Percentiles rank a stretch among this genome's conserved stretches.
These are phyloP conservation scores for Panaeolus cyanescens DNA, from an alignment of 768 basidiomycete species.

Conservation along the genomic window DNA sequence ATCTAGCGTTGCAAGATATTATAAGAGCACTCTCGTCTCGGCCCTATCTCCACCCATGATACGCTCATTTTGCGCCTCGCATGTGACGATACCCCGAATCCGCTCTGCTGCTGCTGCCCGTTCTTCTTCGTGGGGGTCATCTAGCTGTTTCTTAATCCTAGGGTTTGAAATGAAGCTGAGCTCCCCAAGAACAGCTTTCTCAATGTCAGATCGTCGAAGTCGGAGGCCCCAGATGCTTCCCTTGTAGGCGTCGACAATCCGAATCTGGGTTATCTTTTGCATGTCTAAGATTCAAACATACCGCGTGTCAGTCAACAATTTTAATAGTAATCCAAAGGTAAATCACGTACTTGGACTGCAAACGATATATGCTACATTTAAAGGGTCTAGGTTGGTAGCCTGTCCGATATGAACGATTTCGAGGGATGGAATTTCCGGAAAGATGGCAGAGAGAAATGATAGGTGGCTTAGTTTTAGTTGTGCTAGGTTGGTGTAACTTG, in stretches of 20 bases:
- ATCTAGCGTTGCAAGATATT: not conserved
- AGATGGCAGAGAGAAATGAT: conserved; percentile 17
- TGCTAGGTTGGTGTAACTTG: conserved; percentile 44
- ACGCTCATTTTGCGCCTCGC: conserved; percentile 53
- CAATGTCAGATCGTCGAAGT: conserved; percentile 49
- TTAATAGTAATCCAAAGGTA: too few relatives aligned
- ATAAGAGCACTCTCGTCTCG: conserved; percentile 18
- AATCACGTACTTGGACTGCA: conserved; percentile 11
- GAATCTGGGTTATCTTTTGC: conserved; percentile 32
- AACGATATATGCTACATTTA: conserved; percentile 37
- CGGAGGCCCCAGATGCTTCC: conserved; percentile 63
- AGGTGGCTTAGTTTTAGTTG: conserved; percentile 52
- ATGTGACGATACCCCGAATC: conserved; percentile 43
- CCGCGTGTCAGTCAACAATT: not conserved
- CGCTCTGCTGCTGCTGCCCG: conserved; percentile 24
- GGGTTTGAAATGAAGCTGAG: not conserved
- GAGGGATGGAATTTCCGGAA: conserved; percentile 37
- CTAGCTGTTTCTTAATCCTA: not conserved
- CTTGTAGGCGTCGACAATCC: conserved; percentile 54
- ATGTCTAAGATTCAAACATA: conserved; percentile 10
- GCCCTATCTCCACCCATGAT: conserved; percentile 56
- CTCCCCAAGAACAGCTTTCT: conserved; percentile 30
- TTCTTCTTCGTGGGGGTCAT: conserved; percentile 1
- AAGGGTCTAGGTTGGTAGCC: conserved; percentile 45
- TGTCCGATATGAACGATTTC: conserved; percentile 50